Percentiles rank a stretch among this genome's conserved stretches.
Evolutionary conservation across 108 stramenopile genomes (phyloP).

Genomic region (Skeletonema potamos): DNA sequence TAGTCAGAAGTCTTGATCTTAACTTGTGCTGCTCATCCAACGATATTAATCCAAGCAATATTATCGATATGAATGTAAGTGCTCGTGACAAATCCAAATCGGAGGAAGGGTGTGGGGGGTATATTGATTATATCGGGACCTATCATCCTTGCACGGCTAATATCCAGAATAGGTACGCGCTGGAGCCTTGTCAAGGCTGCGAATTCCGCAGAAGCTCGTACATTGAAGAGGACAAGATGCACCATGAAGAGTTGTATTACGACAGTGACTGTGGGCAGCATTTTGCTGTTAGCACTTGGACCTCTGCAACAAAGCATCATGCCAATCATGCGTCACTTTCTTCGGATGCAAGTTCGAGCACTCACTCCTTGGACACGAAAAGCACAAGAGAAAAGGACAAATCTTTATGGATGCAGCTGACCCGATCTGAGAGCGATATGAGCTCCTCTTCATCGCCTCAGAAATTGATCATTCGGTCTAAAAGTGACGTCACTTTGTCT

Average conservation of each 20-base stretch:
- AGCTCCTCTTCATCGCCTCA: not conserved
- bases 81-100: not conserved
- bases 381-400: not conserved
- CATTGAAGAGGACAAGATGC: not conserved
- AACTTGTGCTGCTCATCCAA: not conserved
- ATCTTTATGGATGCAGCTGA: not conserved
- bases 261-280: constrained; percentile 43
- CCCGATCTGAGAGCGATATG: not conserved
- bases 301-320: not conserved
- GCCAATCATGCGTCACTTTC: not conserved
- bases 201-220: constrained; percentile 28
- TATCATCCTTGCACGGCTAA: constrained; percentile 17
- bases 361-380: not conserved
- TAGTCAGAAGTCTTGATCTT: not conserved
- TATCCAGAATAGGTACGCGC: not conserved
- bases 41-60: not conserved
- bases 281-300: not conserved
- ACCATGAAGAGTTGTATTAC: constrained; percentile 33
- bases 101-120: constrained; percentile 25
- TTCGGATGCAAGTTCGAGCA: not conserved
- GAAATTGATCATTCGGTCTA: not conserved
- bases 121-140: constrained; percentile 32
- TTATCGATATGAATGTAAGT: not conserved
- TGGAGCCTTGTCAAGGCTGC: constrained; percentile 37
- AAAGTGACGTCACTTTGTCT: not conserved